Evolutionary conservation across 257 asterid species (phyloP).

Genomic region (Fraxinus excelsior): DNA sequence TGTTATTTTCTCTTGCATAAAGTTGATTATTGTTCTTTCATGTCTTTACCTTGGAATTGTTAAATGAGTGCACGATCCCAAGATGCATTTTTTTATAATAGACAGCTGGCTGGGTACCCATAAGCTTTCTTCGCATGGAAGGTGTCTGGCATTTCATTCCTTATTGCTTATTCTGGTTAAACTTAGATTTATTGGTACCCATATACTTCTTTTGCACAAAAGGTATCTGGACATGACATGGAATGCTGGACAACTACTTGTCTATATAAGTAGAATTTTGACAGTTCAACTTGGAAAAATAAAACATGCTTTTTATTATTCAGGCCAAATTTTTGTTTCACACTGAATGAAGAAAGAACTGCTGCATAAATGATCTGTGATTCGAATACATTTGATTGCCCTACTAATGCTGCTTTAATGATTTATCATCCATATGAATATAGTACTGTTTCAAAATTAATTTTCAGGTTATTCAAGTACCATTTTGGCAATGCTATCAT

Average conservation of each 20-base stretch:
- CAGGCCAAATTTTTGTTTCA: neutral
- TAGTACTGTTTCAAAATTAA: conserved; percentile 1
- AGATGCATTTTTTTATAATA: neutral
- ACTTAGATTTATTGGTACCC: neutral
- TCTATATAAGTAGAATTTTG: neutral
- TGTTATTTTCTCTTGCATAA: neutral
- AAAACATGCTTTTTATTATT: neutral
- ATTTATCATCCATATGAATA: conserved; percentile 11
- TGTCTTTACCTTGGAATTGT: neutral
- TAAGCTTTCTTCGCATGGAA: too few species aligned
- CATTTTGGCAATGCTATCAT: neutral
- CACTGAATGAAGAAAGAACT: neutral
- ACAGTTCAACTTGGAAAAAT: neutral
- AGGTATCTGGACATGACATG: neutral
- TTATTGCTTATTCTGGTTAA: neutral
- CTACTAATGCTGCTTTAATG: conserved; percentile 14
- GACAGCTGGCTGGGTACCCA: neutral
- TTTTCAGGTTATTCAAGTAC: neutral
- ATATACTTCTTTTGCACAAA: neutral
- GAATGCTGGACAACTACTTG: neutral
- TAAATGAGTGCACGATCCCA: neutral
- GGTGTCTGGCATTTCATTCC: neutral
- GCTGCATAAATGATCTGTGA: neutral
- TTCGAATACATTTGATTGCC: neutral
- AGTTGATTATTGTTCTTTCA: neutral